These are phyloP conservation scores for Tinospora cordifolia DNA, from an alignment of 164 flowering plant species.

Conservation along the genomic window DNA sequence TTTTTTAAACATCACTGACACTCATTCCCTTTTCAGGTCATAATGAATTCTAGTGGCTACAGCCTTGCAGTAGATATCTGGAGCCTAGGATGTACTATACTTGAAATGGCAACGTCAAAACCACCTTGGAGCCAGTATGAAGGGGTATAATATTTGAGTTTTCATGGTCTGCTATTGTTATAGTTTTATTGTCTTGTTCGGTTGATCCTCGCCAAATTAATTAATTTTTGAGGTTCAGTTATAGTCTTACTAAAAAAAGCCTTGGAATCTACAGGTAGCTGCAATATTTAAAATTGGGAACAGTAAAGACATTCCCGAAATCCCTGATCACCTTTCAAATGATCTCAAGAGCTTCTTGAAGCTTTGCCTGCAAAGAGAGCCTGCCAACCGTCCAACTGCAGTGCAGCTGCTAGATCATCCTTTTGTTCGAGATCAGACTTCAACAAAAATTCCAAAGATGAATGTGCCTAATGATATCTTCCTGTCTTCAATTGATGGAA, in stretches of 20 bases:
- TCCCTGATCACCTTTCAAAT: conserved; percentile 68
- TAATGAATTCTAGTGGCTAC: conserved; percentile 79
- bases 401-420: conserved; percentile 56
- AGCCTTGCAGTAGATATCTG: conserved; percentile 87
- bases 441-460: conserved; percentile 36
- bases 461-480: conserved; percentile 42
- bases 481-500: conserved; percentile 51
- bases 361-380: conserved; percentile 78
- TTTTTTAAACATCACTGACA: conserved; percentile 5
- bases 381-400: conserved; percentile 72
- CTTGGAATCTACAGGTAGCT: conserved; percentile 58
- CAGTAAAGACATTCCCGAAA: conserved; percentile 82
- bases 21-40: conserved; percentile 46
- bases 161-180: background rate
- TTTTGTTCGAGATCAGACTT: conserved; percentile 57
- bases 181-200: background rate
- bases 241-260: background rate
- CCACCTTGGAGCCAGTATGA: conserved; percentile 98
- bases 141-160: conserved; percentile 52
- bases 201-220: background rate
- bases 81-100: conserved; percentile 95
- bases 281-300: conserved; percentile 97
- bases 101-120: conserved; percentile 94
- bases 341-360: conserved; percentile 68
- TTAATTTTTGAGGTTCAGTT: conserved; percentile 1